Evolutionary conservation across 2,329 filamentous ascomycete genomes (phyloP), one percentile per base, ranked within the genome.

Genomic region (Aspergillus vadensis): DNA sequence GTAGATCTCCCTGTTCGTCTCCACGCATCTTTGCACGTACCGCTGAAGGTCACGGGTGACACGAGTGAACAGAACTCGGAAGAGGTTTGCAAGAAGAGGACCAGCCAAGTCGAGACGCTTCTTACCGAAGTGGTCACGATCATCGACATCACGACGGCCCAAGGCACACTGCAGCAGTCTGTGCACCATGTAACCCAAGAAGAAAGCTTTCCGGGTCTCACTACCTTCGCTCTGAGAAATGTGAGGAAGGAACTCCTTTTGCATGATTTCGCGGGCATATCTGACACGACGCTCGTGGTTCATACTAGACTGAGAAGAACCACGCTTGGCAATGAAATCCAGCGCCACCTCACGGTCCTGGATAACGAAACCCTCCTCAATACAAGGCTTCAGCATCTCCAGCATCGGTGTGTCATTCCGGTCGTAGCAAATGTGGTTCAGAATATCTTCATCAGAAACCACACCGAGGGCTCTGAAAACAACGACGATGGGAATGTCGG

Each of bases 161-260:
- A 99, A 85, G 57, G 93, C 91, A 74, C 93, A 97, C 77, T 97
- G 94, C 23, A 98, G 83, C 69, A 99, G 85, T 74, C 95, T 91
- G 78, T 99, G 94, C 50, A 98, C 91, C 94, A 99, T 99, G 79
- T 99, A 99, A 21, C 96, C 95, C 52, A 99, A 82, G 84, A 98
- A 99, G 79, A 97, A 99, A 2, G 96, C 95, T 76, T 99, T 99
- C 61, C 92, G 85, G 1, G 94, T 98, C 76, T 98, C 94, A 68
- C 92, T 96, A 27, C 95, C 95, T 77, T 97, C 92, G 63, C 86
- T 88, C 75, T 99, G 95, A 1, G 94, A 97, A 63, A 99, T 98
- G 72, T 99, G 95, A 23, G 95, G 96, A 50, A 99, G 80, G 66
- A 96, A 90, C 77, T 99, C 96, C 80, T 97, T 98, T 76, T 97